Conservation (phyloP, 2,329 filamentous ascomycete species). For the Aspergillus fischeri region DNA sequence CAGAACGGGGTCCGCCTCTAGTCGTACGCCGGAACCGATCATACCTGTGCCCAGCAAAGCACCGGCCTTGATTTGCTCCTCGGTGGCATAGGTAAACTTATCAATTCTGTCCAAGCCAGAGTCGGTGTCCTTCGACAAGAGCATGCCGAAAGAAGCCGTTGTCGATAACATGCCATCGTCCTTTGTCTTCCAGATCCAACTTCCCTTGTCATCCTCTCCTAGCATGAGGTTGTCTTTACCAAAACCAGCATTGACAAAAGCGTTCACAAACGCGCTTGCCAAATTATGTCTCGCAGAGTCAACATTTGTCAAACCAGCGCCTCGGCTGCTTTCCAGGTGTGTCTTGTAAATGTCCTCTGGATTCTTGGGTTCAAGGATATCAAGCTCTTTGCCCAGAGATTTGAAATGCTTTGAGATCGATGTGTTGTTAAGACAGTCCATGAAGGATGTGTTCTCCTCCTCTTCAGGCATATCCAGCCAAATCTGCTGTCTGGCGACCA, state of each 20-base stretch:
- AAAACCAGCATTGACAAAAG: slow-evolving; percentile 93
- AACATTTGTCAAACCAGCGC: slow-evolving; percentile 86
- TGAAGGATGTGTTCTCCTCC: slow-evolving; percentile 68
- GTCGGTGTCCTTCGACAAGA: slow-evolving; percentile 92
- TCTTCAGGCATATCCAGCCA: slow-evolving; percentile 64
- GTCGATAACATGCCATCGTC: slow-evolving; percentile 97
- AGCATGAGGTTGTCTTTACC: slow-evolving; percentile 98
- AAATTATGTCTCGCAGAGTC: slow-evolving; percentile 96
- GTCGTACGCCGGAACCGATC: slow-evolving; percentile 84
- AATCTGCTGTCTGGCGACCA: slow-evolving; percentile 88
- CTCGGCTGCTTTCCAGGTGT: slow-evolving; percentile 90
- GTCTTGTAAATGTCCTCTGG: slow-evolving; percentile 99
- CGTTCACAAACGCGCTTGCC: slow-evolving; percentile 93
- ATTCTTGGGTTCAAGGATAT: slow-evolving; percentile 92
- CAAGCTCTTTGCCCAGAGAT: slow-evolving; percentile 87
- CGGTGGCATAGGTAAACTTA: slow-evolving; percentile 80
- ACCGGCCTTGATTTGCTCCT: slow-evolving; percentile 84
- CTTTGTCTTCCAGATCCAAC: slow-evolving; percentile 99
- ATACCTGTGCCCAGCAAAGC: slow-evolving; percentile 92
- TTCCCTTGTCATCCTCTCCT: slow-evolving; percentile 78
- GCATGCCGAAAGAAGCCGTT: slow-evolving; percentile 84
- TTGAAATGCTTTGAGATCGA: slow-evolving; percentile 91
- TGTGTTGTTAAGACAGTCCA: slow-evolving; percentile 81
- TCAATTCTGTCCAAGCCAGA: slow-evolving; percentile 90
- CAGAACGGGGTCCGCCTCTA: slow-evolving; percentile 85